Evolutionary conservation across 441 rosid genomes (phyloP).

Genomic region (Erodium texanum): DNA sequence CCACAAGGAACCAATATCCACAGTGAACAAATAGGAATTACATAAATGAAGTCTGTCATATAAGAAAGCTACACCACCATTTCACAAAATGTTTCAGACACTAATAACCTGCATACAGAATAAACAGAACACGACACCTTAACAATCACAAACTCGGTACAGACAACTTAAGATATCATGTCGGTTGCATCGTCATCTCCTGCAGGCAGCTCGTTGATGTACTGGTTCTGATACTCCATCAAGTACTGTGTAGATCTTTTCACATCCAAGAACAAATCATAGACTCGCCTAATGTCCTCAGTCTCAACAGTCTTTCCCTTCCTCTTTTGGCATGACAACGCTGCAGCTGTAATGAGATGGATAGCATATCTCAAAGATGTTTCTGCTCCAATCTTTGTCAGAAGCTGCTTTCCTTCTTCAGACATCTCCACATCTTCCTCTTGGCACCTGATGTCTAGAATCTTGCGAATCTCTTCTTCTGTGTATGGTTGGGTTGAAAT

Average conservation of each 20-base stretch:
- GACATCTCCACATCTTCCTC: conserved; percentile 89
- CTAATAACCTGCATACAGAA: too few species aligned
- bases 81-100: neutral
- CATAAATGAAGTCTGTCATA: neutral
- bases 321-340: conserved; percentile 73
- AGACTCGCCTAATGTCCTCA: conserved; percentile 70
- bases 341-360: conserved; percentile 73
- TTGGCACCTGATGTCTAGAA: conserved; percentile 80
- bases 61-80: neutral
- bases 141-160: neutral
- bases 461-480: conserved; percentile 62
- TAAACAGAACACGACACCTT: too few species aligned
- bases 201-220: conserved; percentile 11
- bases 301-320: conserved; percentile 62
- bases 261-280: conserved; percentile 64
- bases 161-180: neutral
- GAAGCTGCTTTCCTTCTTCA: conserved; percentile 67
- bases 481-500: conserved; percentile 75
- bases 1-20: neutral
- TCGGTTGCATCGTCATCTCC: neutral
- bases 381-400: conserved; percentile 68
- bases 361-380: conserved; percentile 90
- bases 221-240: conserved; percentile 45
- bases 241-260: conserved; percentile 87
- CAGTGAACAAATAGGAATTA: neutral